Base-by-base conservation (phyloP, 163 green algal species). In the Picocystis sp. region DNA sequence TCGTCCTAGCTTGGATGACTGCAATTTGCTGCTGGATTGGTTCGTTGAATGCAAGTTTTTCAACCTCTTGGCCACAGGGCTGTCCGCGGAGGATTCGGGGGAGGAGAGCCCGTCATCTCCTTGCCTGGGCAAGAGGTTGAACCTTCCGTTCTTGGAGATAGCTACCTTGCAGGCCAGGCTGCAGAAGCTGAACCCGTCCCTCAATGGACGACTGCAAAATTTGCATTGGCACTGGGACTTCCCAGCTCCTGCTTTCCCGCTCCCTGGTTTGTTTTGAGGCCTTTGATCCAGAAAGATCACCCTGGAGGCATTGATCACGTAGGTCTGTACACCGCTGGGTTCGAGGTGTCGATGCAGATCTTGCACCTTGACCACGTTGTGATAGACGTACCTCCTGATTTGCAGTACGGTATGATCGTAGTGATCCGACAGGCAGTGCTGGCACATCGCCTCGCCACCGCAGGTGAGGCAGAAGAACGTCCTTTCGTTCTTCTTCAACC, bases 261-360 rank as follows among this genome's bases (percentile, higher is more conserved):
- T 75, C 47, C 58, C 58, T 14, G 66, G 57, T 12, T 64, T 53
- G 11, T 68, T 57, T 52, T 83, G 75, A 38, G 75, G 75, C 10
- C 75, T 62, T 29, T 66, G 56, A 2, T 64, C 62, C 5, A 83
- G 60, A 56, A 83, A 83, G 14, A 84, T 50, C 23, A 83, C 79
- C 41, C 70, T 63, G 22, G 56, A 64, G 43, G 52, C 59, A 53
- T 81, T 81, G 54, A 81, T 81, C 15, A 77, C 58, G 62, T 81
- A 81, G 22, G 72, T 56, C 53, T 83, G 75, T 45, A 83, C 71
- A 41, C 56, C 56, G 2, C 17, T 35, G 21, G 73, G 57, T 60
- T 84, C 69, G 15, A 77, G 48, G 6, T 71, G 55, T 11, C 50
- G 43, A 1, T 42, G 38, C 1, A 83, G 58, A 42, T 83, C 75